phyloP scores from a whole-genome alignment of 2,329 filamentous ascomycete species.

The Amphichorda felina region DNA sequence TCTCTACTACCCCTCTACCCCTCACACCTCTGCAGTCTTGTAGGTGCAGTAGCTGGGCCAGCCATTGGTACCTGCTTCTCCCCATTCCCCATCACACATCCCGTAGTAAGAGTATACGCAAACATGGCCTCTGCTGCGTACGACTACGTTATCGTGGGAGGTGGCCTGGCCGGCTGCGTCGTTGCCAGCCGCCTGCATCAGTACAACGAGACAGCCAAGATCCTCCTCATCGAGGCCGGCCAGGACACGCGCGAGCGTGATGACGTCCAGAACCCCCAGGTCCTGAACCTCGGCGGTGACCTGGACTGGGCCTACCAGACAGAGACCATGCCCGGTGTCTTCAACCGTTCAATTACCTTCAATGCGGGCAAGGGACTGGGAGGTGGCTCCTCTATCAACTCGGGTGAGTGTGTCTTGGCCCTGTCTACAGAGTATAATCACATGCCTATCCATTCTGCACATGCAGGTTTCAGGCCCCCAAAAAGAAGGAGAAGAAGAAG shows the following conservation, averaged over 20 bases:
- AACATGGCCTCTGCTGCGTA: slow-evolving; percentile 4
- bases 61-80: too few species aligned
- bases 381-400: slow-evolving; percentile 27
- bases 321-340: slow-evolving; percentile 14
- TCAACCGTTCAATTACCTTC: slow-evolving; percentile 11
- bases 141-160: slow-evolving; percentile 18
- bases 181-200: slow-evolving; percentile 17
- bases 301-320: slow-evolving; percentile 23
- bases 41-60: too few species aligned
- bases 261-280: slow-evolving; percentile 9
- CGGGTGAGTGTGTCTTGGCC: slow-evolving; percentile 9
- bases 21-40: too few species aligned
- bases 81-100: too few species aligned
- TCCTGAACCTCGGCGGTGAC: slow-evolving; percentile 14
- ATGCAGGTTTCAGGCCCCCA: too few species aligned
- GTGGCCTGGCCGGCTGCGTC: slow-evolving; percentile 19
- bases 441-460: not conserved
- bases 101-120: too few species aligned
- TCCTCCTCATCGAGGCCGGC: slow-evolving; percentile 26
- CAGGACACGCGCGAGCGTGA: slow-evolving; percentile 10
- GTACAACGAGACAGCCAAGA: slow-evolving; percentile 8
- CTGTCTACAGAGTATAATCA: not conserved
- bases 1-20: too few species aligned
- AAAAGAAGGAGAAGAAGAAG: too few species aligned
- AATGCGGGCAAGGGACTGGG: slow-evolving; percentile 26